These are phyloP conservation scores for Toxicodendron radicans DNA, from an alignment of 345 rosid species.

Conservation along the genomic window DNA sequence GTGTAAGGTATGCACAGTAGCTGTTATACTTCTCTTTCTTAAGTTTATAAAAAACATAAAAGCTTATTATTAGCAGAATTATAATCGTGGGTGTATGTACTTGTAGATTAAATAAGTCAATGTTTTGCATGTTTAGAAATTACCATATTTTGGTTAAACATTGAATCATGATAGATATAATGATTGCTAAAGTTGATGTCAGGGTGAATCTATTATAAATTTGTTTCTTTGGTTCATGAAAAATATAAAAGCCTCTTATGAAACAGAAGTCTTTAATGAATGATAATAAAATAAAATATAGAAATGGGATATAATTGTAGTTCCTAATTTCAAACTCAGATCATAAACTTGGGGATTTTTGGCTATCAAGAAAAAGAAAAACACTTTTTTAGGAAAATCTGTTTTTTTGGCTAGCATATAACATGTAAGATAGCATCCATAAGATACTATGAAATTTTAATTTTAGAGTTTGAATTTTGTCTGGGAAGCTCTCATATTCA, in stretches of 20 bases:
- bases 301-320: no score
- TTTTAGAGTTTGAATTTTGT: no score
- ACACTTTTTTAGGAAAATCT: background rate
- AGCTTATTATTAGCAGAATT: background rate
- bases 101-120: background rate
- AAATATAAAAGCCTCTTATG: background rate
- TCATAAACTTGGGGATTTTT: background rate
- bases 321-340: no score
- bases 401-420: background rate
- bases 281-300: no score
- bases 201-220: background rate
- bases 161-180: background rate
- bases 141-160: background rate
- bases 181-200: conserved; percentile 1
- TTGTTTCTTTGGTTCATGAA: background rate
- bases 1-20: no score
- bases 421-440: background rate
- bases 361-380: no score
- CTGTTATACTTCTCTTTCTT: no score
- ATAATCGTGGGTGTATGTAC: background rate
- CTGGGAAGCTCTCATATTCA: no score
- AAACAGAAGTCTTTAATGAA: no score
- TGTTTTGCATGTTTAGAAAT: background rate
- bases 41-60: no score
- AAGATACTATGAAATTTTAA: no score